Conservation (phyloP, 129 eudicot species). For the Gnaphalium uliginosum region DNA sequence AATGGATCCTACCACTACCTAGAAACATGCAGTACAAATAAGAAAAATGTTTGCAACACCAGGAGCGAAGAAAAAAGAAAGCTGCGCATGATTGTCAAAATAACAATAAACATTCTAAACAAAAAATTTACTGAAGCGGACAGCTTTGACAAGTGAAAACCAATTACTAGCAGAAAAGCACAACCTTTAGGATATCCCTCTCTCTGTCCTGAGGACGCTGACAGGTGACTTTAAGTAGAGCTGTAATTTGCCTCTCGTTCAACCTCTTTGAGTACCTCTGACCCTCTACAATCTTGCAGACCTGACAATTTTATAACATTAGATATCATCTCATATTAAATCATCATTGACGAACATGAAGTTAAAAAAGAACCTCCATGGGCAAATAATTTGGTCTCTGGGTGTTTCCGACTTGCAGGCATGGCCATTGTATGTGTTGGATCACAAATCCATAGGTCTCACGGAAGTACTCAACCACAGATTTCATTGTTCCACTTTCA, state of each 20-base stretch:
- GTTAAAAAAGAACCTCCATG: slow-evolving; percentile 60
- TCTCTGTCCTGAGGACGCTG: slow-evolving; percentile 92
- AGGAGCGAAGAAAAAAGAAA: background rate
- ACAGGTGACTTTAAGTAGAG: slow-evolving; percentile 86
- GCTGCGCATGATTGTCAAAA: background rate
- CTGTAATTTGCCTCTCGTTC: slow-evolving; percentile 83
- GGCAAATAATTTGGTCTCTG: slow-evolving; percentile 90
- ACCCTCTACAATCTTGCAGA: slow-evolving; percentile 94
- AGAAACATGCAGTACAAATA: background rate
- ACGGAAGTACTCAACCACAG: slow-evolving; percentile 92
- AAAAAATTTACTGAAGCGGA: background rate
- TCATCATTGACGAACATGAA: background rate
- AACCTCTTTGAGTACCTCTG: slow-evolving; percentile 86
- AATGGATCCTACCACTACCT: background rate
- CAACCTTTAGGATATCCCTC: slow-evolving; percentile 73
- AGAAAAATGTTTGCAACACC: slow-evolving; percentile 4
- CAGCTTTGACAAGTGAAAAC: background rate
- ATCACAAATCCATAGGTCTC: slow-evolving; percentile 86
- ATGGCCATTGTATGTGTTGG: slow-evolving; percentile 79
- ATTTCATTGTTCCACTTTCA: slow-evolving; percentile 71
- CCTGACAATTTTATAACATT: slow-evolving; percentile 41
- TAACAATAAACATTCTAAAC: background rate
- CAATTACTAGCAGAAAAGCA: background rate
- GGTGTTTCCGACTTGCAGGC: slow-evolving; percentile 95
- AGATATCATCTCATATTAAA: background rate